Conservation (phyloP, 2,329 filamentous ascomycete genomes). For the Scytalidium lignicola region DNA sequence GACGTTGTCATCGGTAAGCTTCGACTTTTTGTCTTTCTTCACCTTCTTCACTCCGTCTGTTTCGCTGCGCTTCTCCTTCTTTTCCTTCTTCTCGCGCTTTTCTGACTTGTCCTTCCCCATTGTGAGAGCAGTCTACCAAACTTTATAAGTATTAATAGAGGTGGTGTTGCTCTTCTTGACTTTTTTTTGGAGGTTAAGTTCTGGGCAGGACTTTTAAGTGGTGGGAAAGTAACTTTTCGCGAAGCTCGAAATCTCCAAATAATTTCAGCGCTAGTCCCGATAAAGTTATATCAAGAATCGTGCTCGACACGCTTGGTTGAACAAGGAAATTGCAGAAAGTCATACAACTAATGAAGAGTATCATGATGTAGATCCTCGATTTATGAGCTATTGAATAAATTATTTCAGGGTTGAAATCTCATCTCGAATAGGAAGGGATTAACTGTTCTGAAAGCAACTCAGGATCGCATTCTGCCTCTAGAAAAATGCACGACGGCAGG, state of each 20-base stretch:
- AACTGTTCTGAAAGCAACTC: too few species aligned
- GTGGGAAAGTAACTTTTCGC: slow-evolving; percentile 1
- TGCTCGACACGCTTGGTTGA: neutral
- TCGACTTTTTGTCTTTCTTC: slow-evolving; percentile 34
- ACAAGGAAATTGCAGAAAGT: neutral
- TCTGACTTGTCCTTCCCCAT: slow-evolving; percentile 6
- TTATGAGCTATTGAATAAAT: too few species aligned
- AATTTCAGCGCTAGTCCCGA: slow-evolving; percentile 4
- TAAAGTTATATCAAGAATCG: neutral
- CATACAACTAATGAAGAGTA: too few species aligned
- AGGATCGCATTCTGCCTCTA: too few species aligned
- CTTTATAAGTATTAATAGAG: neutral
- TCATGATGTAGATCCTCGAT: too few species aligned
- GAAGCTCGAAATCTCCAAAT: neutral
- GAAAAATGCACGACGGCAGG: too few species aligned
- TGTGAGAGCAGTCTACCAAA: neutral
- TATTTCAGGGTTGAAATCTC: too few species aligned
- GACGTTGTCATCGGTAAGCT: slow-evolving; percentile 42
- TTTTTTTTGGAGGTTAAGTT: neutral
- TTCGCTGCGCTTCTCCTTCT: slow-evolving; percentile 63
- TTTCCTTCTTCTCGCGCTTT: slow-evolving; percentile 33
- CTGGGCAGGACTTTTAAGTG: neutral
- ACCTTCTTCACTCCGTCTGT: slow-evolving; percentile 39
- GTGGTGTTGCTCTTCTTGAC: neutral
- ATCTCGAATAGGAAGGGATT: too few species aligned